A percentile compares a stretch with the other conserved stretches of the same genome.
phyloP scores from a whole-genome alignment of 2,329 filamentous ascomycete species.

The Teratosphaeria pseudoeucalypti region DNA sequence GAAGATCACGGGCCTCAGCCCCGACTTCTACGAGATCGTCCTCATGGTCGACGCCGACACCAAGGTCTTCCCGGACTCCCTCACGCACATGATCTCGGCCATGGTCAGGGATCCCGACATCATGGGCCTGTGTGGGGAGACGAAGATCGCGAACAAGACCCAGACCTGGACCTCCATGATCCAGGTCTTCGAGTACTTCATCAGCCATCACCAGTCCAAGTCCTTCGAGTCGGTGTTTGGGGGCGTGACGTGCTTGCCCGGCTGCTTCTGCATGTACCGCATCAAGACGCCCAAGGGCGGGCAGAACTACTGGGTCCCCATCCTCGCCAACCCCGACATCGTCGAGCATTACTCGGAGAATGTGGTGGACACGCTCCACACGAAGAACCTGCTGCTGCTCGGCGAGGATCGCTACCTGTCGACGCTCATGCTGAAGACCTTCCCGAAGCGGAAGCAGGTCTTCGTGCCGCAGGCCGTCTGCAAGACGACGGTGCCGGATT shows the following conservation, averaged over 20 bases:
- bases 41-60: constrained; percentile 99
- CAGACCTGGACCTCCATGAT: constrained; percentile 94
- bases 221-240: constrained; percentile 98
- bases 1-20: constrained; percentile 97
- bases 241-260: constrained; percentile 95
- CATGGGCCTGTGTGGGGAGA: constrained; percentile 98
- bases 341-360: constrained; percentile 99
- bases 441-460: constrained; percentile 97
- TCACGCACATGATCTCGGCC: constrained; percentile 97
- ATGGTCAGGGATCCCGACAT: constrained; percentile 99
- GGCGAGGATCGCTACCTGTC: constrained; percentile 93
- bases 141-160: constrained; percentile 98
- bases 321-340: constrained; percentile 93
- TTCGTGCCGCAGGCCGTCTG: constrained; percentile 98
- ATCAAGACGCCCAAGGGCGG: constrained; percentile 98
- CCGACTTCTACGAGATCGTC: constrained; percentile 94
- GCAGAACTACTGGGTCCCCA: constrained; percentile 99
- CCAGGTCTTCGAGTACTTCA: constrained; percentile 98
- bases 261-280: constrained; percentile 99
- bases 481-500: constrained; percentile 92
- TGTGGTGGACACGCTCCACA: constrained; percentile 94
- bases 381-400: constrained; percentile 86
- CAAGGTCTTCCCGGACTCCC: constrained; percentile 94
- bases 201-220: constrained; percentile 93
- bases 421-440: constrained; percentile 95